Evolutionary conservation across 1,284 basidiomycete species (phyloP).

Genomic region (Cryptococcus wingfieldii): DNA sequence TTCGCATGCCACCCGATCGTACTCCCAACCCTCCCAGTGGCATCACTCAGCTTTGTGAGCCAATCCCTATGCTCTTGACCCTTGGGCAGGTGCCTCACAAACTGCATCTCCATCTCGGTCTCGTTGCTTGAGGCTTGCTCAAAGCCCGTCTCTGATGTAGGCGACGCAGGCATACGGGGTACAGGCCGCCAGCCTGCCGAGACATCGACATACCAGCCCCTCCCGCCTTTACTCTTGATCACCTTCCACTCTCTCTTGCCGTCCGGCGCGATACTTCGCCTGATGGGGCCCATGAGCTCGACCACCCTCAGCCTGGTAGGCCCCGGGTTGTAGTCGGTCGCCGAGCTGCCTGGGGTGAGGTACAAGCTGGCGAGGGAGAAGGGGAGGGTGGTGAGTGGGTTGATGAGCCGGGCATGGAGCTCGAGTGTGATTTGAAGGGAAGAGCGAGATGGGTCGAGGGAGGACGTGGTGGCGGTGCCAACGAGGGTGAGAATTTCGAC

Average conservation of each 20-base stretch:
- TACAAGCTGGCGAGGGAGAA: conserved; percentile 57
- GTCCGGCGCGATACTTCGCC: conserved; percentile 59
- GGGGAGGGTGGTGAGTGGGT: conserved; percentile 72
- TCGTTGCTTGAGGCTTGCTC: neutral
- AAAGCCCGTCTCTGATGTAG: neutral
- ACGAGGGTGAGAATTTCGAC: conserved; percentile 83
- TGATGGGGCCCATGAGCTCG: conserved; percentile 72
- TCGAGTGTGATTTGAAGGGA: conserved; percentile 44
- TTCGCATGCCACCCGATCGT: conserved; percentile 91
- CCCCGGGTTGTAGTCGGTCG: conserved; percentile 49
- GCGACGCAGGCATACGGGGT: neutral
- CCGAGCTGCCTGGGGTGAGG: conserved; percentile 21
- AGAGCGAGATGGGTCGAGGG: conserved; percentile 53
- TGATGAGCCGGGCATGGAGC: conserved; percentile 60
- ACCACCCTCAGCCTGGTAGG: conserved; percentile 80
- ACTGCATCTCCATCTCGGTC: conserved; percentile 9
- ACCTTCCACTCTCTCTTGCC: conserved; percentile 68
- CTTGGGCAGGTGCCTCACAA: conserved; percentile 40
- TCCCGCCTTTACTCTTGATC: conserved; percentile 80
- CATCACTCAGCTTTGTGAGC: conserved; percentile 67
- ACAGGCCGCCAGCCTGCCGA: conserved; percentile 66
- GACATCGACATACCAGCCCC: conserved; percentile 93
- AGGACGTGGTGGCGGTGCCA: conserved; percentile 70
- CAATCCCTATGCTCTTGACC: conserved; percentile 64
- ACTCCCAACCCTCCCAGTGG: conserved; percentile 82